Evolutionary conservation across 305 asterid genomes (phyloP).

Genomic region (Solanum chacoense): DNA sequence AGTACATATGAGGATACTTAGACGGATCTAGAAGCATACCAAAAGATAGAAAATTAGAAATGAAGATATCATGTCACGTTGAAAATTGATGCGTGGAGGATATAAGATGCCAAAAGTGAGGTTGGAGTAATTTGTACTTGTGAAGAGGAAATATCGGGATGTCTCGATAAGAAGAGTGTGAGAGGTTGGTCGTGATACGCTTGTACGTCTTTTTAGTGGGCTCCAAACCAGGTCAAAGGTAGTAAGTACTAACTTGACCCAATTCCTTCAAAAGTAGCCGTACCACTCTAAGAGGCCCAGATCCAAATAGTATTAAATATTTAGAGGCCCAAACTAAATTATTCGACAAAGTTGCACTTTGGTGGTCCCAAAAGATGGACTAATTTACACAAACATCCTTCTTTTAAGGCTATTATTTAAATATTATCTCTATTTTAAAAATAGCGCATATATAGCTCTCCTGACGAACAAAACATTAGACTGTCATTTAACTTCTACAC

Average conservation of each 20-base stretch:
- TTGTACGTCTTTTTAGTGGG: background rate
- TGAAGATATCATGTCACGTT: background rate
- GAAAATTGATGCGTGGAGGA: background rate
- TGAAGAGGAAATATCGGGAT: background rate
- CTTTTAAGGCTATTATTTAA: background rate
- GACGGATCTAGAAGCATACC: background rate
- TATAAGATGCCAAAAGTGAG: background rate
- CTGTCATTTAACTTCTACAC: background rate
- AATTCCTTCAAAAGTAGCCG: background rate
- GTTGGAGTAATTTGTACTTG: background rate
- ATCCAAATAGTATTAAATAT: background rate
- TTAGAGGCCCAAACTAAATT: background rate
- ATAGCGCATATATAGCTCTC: background rate
- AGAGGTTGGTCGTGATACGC: background rate
- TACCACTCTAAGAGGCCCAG: background rate
- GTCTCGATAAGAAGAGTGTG: background rate
- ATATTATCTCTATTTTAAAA: no score
- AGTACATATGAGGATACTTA: background rate
- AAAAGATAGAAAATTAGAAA: no score
- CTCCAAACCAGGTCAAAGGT: background rate
- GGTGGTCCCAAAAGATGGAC: slow-evolving; percentile 16
- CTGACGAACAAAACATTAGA: background rate
- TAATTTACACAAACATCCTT: background rate
- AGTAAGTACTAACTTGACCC: background rate
- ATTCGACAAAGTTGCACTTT: background rate